phyloP scores from a whole-genome alignment of 805 yeast genomes.

The Cyberlindnera maritima region DNA sequence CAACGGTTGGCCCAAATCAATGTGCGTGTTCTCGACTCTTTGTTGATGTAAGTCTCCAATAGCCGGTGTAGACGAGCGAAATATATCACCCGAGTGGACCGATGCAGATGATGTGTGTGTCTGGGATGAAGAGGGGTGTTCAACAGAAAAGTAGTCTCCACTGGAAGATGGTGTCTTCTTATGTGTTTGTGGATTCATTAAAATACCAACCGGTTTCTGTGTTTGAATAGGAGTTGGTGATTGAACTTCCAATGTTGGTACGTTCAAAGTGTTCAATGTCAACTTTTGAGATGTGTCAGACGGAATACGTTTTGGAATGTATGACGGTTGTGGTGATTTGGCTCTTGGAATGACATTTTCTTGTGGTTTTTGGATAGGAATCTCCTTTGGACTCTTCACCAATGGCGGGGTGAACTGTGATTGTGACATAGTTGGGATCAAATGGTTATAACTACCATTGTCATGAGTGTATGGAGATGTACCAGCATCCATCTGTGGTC shows the following conservation, averaged over 20 bases:
- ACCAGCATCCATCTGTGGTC: neutral
- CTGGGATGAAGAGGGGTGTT: neutral
- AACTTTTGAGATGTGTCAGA: conserved; percentile 1
- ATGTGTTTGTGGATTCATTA: neutral
- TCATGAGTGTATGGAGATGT: conserved; percentile 8
- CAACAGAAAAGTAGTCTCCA: neutral
- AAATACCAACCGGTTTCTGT: neutral
- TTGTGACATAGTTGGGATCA: neutral
- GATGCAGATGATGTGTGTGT: no score
- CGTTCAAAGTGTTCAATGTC: conserved; percentile 1
- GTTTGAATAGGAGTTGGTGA: conserved; percentile 13
- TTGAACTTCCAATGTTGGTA: conserved; percentile 9
- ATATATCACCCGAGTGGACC: conserved; percentile 1
- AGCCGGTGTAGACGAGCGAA: conserved; percentile 21
- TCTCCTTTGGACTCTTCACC: conserved; percentile 5
- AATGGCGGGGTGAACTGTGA: neutral
- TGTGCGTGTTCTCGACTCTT: conserved; percentile 5
- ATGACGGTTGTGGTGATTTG: conserved; percentile 3
- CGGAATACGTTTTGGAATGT: neutral
- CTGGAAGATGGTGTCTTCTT: neutral
- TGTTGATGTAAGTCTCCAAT: conserved; percentile 17
- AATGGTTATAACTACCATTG: conserved; percentile 10
- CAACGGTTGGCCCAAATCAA: conserved; percentile 14
- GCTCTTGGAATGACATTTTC: conserved; percentile 11
- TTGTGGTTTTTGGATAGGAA: conserved; percentile 9